phyloP scores from a whole-genome alignment of 257 asterid genomes.

The Nicotiana noctiflora region DNA sequence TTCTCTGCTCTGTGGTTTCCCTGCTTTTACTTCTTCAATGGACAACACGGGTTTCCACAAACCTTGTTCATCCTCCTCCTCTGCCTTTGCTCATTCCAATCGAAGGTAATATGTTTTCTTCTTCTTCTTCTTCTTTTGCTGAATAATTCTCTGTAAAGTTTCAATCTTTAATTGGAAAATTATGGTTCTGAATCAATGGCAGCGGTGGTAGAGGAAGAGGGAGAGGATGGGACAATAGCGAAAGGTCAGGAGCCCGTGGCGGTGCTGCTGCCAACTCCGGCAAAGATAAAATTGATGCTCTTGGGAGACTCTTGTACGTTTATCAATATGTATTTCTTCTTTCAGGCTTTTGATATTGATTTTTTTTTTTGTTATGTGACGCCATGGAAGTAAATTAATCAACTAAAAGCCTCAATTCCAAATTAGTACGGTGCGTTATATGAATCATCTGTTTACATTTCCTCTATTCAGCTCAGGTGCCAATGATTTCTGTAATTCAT shows the following conservation, averaged over 20 bases:
- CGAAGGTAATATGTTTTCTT: conserved; percentile 27
- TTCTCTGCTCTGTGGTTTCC: conserved; percentile 14
- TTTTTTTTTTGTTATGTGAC: not conserved
- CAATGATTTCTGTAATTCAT: too few relatives aligned
- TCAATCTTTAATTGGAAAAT: not conserved
- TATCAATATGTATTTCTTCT: not conserved
- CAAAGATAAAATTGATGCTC: conserved; percentile 64
- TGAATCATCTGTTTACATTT: not conserved
- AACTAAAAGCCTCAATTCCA: not conserved
- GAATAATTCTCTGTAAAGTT: not conserved
- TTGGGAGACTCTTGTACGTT: conserved; percentile 74
- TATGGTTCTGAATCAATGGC: conserved; percentile 7
- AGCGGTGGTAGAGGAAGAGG: conserved; percentile 45
- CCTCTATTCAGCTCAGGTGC: not conserved
- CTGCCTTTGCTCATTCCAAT: conserved; percentile 39
- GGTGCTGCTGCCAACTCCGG: conserved; percentile 31
- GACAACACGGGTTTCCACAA: too few relatives aligned
- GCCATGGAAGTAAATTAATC: not conserved
- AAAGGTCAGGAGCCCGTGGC: conserved; percentile 37
- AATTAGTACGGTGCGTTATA: not conserved
- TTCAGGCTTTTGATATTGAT: not conserved
- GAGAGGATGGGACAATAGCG: conserved; percentile 26
- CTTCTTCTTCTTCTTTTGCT: not conserved
- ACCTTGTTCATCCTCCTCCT: conserved; percentile 25
- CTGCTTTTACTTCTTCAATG: not conserved